Conservation (phyloP, 2,329 filamentous ascomycete species). For the Phaeophleospora eucalypticola region DNA sequence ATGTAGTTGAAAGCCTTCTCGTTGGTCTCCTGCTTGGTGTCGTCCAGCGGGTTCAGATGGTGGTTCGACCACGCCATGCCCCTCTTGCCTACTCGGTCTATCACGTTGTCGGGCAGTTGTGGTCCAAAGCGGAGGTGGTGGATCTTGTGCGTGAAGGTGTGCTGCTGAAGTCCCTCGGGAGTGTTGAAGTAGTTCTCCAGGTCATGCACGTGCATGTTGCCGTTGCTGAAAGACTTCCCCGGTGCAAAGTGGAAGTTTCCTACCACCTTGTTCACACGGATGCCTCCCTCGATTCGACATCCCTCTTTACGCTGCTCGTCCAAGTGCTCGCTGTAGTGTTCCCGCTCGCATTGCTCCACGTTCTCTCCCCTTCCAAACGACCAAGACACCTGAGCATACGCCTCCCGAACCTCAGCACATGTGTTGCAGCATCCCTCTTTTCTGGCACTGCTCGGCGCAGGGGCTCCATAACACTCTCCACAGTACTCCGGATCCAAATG, state of each 20-base stretch:
- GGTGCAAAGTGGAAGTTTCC: conserved; percentile 99
- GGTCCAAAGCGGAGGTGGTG: conserved; percentile 91
- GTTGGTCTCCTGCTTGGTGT: conserved; percentile 67
- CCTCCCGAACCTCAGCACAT: conserved; percentile 93
- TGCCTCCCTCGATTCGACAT: conserved; percentile 84
- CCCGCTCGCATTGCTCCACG: conserved; percentile 91
- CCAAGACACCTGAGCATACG: conserved; percentile 86
- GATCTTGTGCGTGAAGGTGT: conserved; percentile 85
- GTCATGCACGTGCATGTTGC: conserved; percentile 96
- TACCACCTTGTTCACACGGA: conserved; percentile 96
- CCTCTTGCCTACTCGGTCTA: conserved; percentile 58
- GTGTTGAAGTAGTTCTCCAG: conserved; percentile 86
- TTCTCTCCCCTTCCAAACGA: conserved; percentile 88
- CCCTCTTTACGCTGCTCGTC: conserved; percentile 86
- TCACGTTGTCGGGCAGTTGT: conserved; percentile 71
- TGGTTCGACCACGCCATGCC: conserved; percentile 74
- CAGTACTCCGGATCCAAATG: conserved; percentile 93
- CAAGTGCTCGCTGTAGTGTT: conserved; percentile 87
- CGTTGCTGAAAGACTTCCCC: conserved; percentile 90
- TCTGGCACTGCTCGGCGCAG: conserved; percentile 62
- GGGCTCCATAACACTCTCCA: conserved; percentile 85
- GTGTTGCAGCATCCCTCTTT: conserved; percentile 96
- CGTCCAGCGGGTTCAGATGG: conserved; percentile 87
- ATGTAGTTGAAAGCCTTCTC: conserved; percentile 93
- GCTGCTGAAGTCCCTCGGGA: conserved; percentile 52